A percentile compares a stretch with the other conserved stretches of the same genome.
These are phyloP conservation scores for Fusarium incarnatum DNA, from an alignment of 2,329 filamentous ascomycete genomes.

Conservation along the genomic window DNA sequence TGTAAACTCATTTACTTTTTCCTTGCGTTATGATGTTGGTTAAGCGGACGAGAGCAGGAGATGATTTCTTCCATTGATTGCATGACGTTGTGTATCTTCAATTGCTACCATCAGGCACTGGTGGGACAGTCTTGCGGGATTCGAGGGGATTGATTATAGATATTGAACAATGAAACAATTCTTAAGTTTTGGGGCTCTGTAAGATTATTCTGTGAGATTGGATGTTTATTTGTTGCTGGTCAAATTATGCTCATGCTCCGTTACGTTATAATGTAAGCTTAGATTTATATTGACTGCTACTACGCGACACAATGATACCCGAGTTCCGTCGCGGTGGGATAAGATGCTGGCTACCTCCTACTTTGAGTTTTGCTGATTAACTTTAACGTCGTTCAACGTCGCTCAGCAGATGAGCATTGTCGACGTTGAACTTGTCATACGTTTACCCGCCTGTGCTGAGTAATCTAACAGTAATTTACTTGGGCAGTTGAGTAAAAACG, in stretches of 20 bases:
- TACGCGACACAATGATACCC: not conserved
- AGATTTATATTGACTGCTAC: not conserved
- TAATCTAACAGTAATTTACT: not conserved
- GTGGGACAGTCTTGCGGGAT: conserved; percentile 18
- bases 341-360: not conserved
- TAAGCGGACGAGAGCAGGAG: conserved; percentile 31
- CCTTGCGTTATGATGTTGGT: conserved; percentile 36
- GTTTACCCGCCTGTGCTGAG: not conserved
- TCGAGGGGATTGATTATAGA: conserved; percentile 20
- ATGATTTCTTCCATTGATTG: conserved; percentile 18
- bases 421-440: not conserved
- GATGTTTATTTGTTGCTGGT: not conserved
- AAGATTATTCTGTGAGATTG: not conserved
- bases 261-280: not conserved
- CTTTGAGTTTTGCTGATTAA: not conserved
- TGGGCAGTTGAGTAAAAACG: not conserved
- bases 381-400: not conserved
- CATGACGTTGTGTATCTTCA: conserved; percentile 22
- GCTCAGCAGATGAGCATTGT: not conserved
- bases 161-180: not conserved
- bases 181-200: not conserved
- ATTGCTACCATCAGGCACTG: conserved; percentile 3
- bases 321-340: not conserved
- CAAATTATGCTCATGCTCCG: not conserved
- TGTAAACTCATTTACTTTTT: conserved; percentile 41